Evolutionary conservation across 2,329 filamentous ascomycete species (phyloP), one percentile per base, ranked within the genome.

Genomic region (Monosporascus ibericus): DNA sequence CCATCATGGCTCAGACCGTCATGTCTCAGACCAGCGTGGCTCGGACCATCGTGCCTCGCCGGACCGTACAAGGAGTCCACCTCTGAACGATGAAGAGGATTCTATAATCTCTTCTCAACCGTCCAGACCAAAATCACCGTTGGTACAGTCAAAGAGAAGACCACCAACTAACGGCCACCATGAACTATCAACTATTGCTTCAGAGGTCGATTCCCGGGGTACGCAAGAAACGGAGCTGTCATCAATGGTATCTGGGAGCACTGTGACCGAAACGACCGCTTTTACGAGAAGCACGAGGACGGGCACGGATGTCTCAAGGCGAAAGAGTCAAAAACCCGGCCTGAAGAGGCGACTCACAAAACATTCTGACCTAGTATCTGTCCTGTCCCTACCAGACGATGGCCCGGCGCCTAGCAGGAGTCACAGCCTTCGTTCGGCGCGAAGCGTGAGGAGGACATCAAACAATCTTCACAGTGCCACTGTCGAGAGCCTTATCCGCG

Each of bases 361-460:
- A 54, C 92, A 97, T 70, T 91, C 91, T 17, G 94, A 99, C 68
- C 77, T 99, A 24, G 90, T 99, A 39, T 97, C 94, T 0, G 90
- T 96, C 3, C 76, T 99, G 8, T 97, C 92, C 0, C 72, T 90
- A 53, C 84, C 86, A 0, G 77, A 85, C 54, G 73, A 82, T 52
- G 70, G 70, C 37, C 71, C 73, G 25, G 72, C 81, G 36, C 78
- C 82, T 48, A 78, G 79, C 48, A 79, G 85, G 53, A 81, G 79
- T 54, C 84, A 78, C 64, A 91, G 86, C 65, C 83, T 90, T 55
- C 81, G 85, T 53, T 92, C 90, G 24, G 83, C 87, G 27, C 83
- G 88, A 44, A 95, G 90, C 68, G 81, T 94, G 52, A 84, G 90
- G 52, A 87, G 86, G 27, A 84, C 84, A 60, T 83, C 85, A 54